Conservation (phyloP, 352 stramenopile genomes). For the Phytopythium oedochilum region DNA sequence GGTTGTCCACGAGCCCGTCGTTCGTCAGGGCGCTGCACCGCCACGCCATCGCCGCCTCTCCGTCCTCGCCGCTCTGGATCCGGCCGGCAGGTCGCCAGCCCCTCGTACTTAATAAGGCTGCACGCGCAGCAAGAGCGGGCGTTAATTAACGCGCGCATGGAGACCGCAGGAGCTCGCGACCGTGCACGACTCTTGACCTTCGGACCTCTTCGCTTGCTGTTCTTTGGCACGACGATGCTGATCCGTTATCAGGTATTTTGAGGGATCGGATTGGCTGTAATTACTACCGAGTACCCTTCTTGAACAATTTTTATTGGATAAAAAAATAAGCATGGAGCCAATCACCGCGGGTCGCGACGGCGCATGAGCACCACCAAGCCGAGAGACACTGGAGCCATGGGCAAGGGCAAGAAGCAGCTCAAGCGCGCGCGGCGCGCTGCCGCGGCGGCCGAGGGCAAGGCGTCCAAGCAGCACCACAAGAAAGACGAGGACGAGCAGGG, state of each 20-base stretch:
- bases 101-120: too few relatives aligned
- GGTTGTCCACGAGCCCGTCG: conserved; percentile 69
- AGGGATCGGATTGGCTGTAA: conserved; percentile 4
- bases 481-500: conserved; percentile 22
- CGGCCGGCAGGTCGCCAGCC: not conserved
- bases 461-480: conserved; percentile 25
- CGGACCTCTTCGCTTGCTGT: not conserved
- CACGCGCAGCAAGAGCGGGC: too few relatives aligned
- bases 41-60: conserved; percentile 51
- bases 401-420: conserved; percentile 36
- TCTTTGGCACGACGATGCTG: not conserved
- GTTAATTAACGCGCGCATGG: too few relatives aligned
- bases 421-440: conserved; percentile 18
- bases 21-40: conserved; percentile 64
- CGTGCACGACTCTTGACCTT: too few relatives aligned
- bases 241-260: not conserved
- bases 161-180: too few relatives aligned
- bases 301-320: not conserved
- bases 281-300: not conserved
- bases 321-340: not conserved
- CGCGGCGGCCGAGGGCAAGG: conserved; percentile 7
- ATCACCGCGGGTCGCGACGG: not conserved
- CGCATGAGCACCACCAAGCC: not conserved
- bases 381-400: conserved; percentile 14
- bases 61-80: not conserved